Conservation (phyloP, 352 stramenopile species). For the Pythium brachiatum region DNA sequence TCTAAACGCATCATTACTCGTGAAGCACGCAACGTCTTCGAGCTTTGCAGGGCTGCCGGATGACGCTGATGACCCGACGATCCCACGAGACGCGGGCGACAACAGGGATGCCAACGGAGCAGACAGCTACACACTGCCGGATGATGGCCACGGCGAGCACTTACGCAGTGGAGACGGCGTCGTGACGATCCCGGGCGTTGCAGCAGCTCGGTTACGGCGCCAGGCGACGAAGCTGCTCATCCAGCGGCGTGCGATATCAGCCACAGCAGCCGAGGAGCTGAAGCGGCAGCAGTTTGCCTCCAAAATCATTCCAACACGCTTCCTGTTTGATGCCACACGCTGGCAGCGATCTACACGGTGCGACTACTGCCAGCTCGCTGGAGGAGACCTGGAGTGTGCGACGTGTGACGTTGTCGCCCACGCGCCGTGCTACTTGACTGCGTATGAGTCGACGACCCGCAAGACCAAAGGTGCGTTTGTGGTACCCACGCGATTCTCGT, state of each 20-base stretch:
- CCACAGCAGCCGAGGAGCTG: conserved; percentile 6
- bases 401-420: conserved; percentile 69
- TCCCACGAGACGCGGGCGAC: background rate
- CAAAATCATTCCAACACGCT: conserved; percentile 38
- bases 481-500: conserved; percentile 51
- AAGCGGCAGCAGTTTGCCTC: conserved; percentile 17
- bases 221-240: conserved; percentile 26
- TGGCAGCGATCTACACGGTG: conserved; percentile 42
- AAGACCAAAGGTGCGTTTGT: conserved; percentile 59
- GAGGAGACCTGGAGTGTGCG: conserved; percentile 62
- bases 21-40: conserved; percentile 21
- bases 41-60: conserved; percentile 22
- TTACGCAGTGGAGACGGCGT: conserved; percentile 18
- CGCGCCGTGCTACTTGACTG: conserved; percentile 46
- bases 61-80: conserved; percentile 11
- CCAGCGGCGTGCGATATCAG: conserved; percentile 8
- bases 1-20: conserved; percentile 15
- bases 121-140: background rate
- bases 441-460: conserved; percentile 30
- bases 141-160: conserved; percentile 20
- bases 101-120: background rate
- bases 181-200: conserved; percentile 23
- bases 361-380: conserved; percentile 60
- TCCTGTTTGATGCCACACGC: conserved; percentile 48
- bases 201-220: conserved; percentile 11